Evolutionary conservation across 129 eudicot genomes (phyloP), one percentile per base, ranked within the genome.

Genomic region (Erigeron canadensis): DNA sequence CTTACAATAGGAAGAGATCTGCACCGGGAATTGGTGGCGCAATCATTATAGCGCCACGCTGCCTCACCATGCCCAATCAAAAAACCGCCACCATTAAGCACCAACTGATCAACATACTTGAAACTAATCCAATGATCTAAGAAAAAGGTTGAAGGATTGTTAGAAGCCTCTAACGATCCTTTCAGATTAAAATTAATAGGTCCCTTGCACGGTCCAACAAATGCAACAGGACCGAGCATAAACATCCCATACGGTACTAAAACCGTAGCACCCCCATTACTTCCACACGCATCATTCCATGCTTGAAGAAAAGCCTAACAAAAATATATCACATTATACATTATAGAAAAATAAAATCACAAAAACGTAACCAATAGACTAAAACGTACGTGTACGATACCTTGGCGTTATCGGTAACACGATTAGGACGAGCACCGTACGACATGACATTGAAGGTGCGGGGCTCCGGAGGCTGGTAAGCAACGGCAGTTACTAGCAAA

Each of bases 101-200:
- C 55, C 72, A 91, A 56, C 2, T 12, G 61, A 19, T 91, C 77
- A 0, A 91, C 73, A n/a, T 81, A 74, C 12, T 19, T 73, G 22
- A 91, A 87, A 57, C 28, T 69, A 37, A 91, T 87, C 97, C 95
- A 91, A 5, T 84, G 81, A 46, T 86, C 85, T 4, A 9, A 12
- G 4, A 63, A 73, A 68, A 85, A 72, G 22, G 22, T 7, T 0
- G 64, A 5, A 0, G 72, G 84, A 50, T 81, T 60, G 3, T 59
- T 80, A 0, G 89, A 71, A 15, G 97, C 95, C 48, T 41, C 46
- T 0, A 87, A 54, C 12, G 61, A 34, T 5, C 97, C 97, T 38
- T 62, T 74, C 1, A 87, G 77, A 43, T 67, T 28, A 65, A 87
- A 75, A 7, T 50, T 23, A 1, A 79, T 71, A 0, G 69, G 45